Evolutionary conservation across 2,329 filamentous ascomycete genomes (phyloP).

Genomic region (Xylariaceae sp.): DNA sequence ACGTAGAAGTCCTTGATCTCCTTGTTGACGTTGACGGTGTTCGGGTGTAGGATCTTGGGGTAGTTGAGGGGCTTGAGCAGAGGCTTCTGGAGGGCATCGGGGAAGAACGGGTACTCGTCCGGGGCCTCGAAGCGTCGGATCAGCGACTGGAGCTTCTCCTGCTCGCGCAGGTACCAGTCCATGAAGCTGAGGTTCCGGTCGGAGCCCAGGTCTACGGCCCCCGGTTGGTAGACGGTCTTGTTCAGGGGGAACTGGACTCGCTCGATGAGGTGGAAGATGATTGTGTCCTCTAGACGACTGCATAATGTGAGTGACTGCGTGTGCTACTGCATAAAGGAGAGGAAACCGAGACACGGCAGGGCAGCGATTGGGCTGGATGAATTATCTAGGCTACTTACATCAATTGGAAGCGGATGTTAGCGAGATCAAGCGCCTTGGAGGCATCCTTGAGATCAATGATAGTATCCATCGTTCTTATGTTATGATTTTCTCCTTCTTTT

Average conservation of each 20-base stretch:
- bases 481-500: background rate
- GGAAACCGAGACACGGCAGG: background rate
- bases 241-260: slow-evolving; percentile 96
- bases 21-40: slow-evolving; percentile 85
- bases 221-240: slow-evolving; percentile 76
- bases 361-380: background rate
- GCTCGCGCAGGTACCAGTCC: slow-evolving; percentile 89
- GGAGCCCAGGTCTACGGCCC: slow-evolving; percentile 70
- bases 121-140: slow-evolving; percentile 94
- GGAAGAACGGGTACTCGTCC: slow-evolving; percentile 98
- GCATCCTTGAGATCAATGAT: slow-evolving; percentile 84
- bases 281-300: slow-evolving; percentile 94
- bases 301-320: background rate
- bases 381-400: slow-evolving; percentile 57
- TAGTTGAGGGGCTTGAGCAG: slow-evolving; percentile 87
- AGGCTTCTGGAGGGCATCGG: slow-evolving; percentile 69
- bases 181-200: slow-evolving; percentile 64
- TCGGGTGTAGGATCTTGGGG: slow-evolving; percentile 79
- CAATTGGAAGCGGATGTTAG: slow-evolving; percentile 87
- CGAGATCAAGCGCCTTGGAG: slow-evolving; percentile 79
- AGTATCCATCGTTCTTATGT: slow-evolving; percentile 64
- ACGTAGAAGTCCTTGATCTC: slow-evolving; percentile 85
- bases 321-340: background rate
- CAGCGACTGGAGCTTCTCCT: slow-evolving; percentile 85
- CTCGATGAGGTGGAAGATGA: slow-evolving; percentile 95